These are phyloP conservation scores for Mallotus repandus DNA, from an alignment of 441 rosid species.

Conservation along the genomic window DNA sequence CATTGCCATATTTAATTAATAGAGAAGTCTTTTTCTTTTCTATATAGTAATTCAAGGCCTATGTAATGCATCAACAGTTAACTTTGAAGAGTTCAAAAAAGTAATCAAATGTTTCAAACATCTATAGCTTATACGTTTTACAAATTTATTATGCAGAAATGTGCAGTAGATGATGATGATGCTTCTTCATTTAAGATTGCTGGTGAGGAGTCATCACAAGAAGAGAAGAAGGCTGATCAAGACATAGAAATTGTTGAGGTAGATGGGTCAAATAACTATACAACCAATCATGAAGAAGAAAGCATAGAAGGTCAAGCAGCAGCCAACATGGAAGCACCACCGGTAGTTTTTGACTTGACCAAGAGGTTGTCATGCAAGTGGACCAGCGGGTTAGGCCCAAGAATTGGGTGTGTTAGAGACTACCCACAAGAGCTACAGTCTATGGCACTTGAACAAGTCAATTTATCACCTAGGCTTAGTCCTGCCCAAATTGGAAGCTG, in stretches of 20 bases:
- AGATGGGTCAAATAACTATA: constrained; percentile 20
- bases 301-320: neutral
- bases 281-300: neutral
- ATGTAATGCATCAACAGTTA: too few relatives aligned
- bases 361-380: constrained; percentile 76
- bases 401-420: constrained; percentile 83
- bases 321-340: constrained; percentile 22
- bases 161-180: constrained; percentile 61
- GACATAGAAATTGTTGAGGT: constrained; percentile 19
- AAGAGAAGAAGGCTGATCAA: constrained; percentile 16
- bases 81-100: too few relatives aligned
- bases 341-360: constrained; percentile 34
- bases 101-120: too few relatives aligned
- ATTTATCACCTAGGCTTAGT: constrained; percentile 51
- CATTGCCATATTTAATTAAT: too few relatives aligned
- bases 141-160: constrained; percentile 41
- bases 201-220: constrained; percentile 22
- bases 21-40: too few relatives aligned
- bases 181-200: constrained; percentile 31
- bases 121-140: neutral
- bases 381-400: constrained; percentile 71
- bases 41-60: too few relatives aligned
- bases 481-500: constrained; percentile 29
- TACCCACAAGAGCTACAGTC: constrained; percentile 64
- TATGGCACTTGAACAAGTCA: constrained; percentile 71